Evolutionary conservation across 75 land plant genomes (phyloP), one percentile per base, ranked within the genome.

Genomic region (Picea sitchensis): DNA sequence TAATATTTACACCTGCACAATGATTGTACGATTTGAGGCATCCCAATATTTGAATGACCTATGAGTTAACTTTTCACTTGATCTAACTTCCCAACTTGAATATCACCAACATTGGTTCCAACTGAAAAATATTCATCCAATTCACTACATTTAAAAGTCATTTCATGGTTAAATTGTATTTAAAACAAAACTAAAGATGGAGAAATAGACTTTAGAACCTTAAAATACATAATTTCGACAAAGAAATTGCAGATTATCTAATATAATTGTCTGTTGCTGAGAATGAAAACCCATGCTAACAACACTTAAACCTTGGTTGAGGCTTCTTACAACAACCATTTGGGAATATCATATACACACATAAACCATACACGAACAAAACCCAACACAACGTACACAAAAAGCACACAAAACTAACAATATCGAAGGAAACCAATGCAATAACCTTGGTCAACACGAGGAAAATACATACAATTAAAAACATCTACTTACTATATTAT

Each of bases 251-350:
- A 18, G 57, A 20, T 34, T 77, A 32, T 96, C 96, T 74, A 95
- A 87, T 79, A 95, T 86, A 18, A 93, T 65, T 62, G 90, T 89
- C 59, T 91, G 96, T 47, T 91, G 94, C 44, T 78, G 72, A 17
- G 98, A 96, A 77, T 95, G 98, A 74, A 95, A 95, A 84, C 93
- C 98, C 96, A 95, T 87, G 84, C 98, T 95, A 91, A 84, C 92
- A 31, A 90, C 92, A 85, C 76, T 82, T 56, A 94, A 90, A 23
- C 94, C 96, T 56, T 95, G 98, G 74, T 79, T 91, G 1, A 93
- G 64, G 15, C 86, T 84, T 41, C 90, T 73, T 12, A 86, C 86
- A 58, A 89, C 88, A 64, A 75, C 82, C 26, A 26, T 80, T 89
- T 95, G 14, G 98, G 94, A 5, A 95, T 69, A 78, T 95, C 98